These are phyloP conservation scores for Gossypium rotundifolium DNA, from an alignment of 345 rosid species.

Conservation along the genomic window DNA sequence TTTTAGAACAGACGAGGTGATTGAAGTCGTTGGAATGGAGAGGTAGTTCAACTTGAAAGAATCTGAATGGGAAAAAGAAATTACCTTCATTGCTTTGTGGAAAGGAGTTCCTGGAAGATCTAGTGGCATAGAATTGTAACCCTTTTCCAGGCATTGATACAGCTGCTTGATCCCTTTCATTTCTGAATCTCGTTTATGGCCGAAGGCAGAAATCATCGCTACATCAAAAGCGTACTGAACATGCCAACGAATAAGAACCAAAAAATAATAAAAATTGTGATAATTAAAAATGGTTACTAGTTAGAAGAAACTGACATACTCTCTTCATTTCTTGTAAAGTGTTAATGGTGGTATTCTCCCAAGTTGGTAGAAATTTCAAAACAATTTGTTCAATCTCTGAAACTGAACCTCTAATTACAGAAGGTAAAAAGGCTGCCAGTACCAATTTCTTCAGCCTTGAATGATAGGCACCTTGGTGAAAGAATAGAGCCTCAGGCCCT, in stretches of 20 bases:
- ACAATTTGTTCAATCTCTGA: conserved; percentile 66
- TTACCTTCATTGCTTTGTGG: conserved; percentile 78
- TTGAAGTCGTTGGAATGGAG: not conserved
- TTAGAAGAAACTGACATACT: conserved; percentile 30
- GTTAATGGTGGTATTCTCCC: conserved; percentile 56
- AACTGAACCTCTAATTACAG: conserved; percentile 59
- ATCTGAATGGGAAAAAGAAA: not conserved
- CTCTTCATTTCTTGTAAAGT: conserved; percentile 84
- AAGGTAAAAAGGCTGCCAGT: conserved; percentile 66
- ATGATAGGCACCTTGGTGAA: conserved; percentile 85
- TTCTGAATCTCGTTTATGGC: conserved; percentile 43
- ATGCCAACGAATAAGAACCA: conserved; percentile 5
- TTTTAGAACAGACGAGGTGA: not conserved
- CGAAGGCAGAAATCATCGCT: conserved; percentile 80
- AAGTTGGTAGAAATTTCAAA: conserved; percentile 43
- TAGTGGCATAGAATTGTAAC: conserved; percentile 93
- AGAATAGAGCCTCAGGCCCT: conserved; percentile 79
- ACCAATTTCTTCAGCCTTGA: conserved; percentile 64
- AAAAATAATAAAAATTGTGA: not conserved
- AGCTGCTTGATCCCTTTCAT: conserved; percentile 60
- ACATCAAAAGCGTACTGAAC: conserved; percentile 87
- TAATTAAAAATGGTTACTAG: not conserved
- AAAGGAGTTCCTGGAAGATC: conserved; percentile 81
- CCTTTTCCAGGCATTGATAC: conserved; percentile 66
- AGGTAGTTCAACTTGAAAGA: not conserved